phyloP scores from a whole-genome alignment of 306 rosid genomes.

The Vigna trinervia region DNA sequence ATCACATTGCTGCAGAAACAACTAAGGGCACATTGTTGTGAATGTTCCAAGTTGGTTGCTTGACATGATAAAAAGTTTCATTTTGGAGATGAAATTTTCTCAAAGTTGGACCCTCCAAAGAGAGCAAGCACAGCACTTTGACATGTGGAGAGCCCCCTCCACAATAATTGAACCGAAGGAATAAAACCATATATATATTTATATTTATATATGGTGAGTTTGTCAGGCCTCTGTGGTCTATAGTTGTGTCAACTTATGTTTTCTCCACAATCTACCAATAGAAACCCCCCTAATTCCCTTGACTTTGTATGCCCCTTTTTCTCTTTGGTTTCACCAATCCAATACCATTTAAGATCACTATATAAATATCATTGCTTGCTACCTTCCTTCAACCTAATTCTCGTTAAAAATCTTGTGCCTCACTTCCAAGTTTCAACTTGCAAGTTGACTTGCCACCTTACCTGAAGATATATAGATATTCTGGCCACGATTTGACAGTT shows the following conservation, averaged over 20 bases:
- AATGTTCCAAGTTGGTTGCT: conserved; percentile 45
- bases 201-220: neutral
- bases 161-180: conserved; percentile 45
- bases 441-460: conserved; percentile 51
- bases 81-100: conserved; percentile 29
- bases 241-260: conserved; percentile 41
- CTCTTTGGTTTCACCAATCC: conserved; percentile 31
- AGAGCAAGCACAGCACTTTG: conserved; percentile 43
- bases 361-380: neutral
- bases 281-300: conserved; percentile 28
- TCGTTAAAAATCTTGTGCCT: conserved; percentile 33
- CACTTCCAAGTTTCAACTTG: conserved; percentile 10
- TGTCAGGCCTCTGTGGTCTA: conserved; percentile 24
- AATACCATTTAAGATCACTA: neutral
- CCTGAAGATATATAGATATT: conserved; percentile 31
- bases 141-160: conserved; percentile 36
- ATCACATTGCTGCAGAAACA: conserved; percentile 45
- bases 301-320: conserved; percentile 36
- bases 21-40: conserved; percentile 17
- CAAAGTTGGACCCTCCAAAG: conserved; percentile 49
- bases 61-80: conserved; percentile 45
- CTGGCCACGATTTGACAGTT: conserved; percentile 51
- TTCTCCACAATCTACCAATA: conserved; percentile 48
- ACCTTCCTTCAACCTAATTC: neutral
- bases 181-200: neutral